Percentiles rank a stretch among this genome's conserved stretches.
Evolutionary conservation across 2,329 filamentous ascomycete genomes (phyloP).

Genomic region (Phyllosticta capitalensis): DNA sequence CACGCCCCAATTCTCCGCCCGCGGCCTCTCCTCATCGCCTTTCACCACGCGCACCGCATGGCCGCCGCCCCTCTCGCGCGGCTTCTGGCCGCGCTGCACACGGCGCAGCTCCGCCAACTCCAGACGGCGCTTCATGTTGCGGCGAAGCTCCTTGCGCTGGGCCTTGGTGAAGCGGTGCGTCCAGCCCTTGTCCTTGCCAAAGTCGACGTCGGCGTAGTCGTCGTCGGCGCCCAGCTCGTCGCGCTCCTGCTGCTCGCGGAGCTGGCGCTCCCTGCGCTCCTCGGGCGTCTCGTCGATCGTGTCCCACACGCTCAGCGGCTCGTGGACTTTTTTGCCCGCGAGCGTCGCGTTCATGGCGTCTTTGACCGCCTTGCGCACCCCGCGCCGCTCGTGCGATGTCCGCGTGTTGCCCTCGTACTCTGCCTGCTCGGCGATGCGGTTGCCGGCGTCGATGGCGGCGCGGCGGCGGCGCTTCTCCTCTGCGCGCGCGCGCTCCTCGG

Average conservation of each 20-base stretch:
- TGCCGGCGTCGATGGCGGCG: not conserved
- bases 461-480: not conserved
- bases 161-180: not conserved
- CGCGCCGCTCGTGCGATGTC: not conserved
- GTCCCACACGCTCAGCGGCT: not conserved
- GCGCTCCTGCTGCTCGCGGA: not conserved
- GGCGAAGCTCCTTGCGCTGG: not conserved
- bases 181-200: not conserved
- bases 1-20: no score
- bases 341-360: not conserved
- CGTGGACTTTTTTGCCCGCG: not conserved
- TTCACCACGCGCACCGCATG: no score
- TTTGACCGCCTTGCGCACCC: not conserved
- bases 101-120: not conserved
- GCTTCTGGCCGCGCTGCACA: no score
- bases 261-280: not conserved
- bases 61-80: no score
- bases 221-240: not conserved
- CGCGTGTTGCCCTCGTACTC: not conserved
- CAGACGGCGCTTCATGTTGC: not conserved
- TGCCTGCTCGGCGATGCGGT: not conserved
- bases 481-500: constrained; percentile 16
- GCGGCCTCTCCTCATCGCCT: no score
- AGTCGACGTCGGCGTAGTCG: not conserved
- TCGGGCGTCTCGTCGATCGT: not conserved